Conservation (phyloP, 768 basidiomycete species). For the Suillus variegatus region DNA sequence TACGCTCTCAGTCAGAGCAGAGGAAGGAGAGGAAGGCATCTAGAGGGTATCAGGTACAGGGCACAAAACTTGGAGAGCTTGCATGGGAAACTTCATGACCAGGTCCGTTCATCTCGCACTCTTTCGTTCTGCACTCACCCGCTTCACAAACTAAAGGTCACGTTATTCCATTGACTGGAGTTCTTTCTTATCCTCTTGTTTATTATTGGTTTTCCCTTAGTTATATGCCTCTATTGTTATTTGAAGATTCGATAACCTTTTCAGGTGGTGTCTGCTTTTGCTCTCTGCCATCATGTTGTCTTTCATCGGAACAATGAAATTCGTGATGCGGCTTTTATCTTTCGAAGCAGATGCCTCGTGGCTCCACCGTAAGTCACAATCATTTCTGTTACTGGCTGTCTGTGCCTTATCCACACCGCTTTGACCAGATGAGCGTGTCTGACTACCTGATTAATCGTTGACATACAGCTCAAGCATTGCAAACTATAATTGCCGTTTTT, state of each 20-base stretch:
- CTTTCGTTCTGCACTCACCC: neutral
- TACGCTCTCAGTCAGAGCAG: conserved; percentile 72
- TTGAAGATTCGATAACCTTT: neutral
- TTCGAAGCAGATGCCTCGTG: conserved; percentile 1
- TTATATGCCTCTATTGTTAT: neutral
- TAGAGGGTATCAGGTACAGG: conserved; percentile 64
- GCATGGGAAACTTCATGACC: conserved; percentile 2
- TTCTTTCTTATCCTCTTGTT: neutral
- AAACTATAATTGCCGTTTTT: neutral
- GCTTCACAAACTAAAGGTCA: neutral
- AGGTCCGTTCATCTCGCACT: neutral
- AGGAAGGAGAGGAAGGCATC: conserved; percentile 63
- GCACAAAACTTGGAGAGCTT: conserved; percentile 32
- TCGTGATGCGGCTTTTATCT: neutral
- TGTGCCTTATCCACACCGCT: neutral
- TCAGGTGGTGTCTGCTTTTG: neutral
- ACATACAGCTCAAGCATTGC: conserved; percentile 2
- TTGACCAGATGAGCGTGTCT: neutral
- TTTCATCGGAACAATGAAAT: neutral
- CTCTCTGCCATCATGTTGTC: neutral
- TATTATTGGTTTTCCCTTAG: neutral
- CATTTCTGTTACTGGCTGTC: neutral
- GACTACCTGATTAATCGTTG: neutral
- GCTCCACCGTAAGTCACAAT: neutral
- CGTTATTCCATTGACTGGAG: neutral